phyloP scores from a whole-genome alignment of 768 basidiomycete species.

The Mycena galericulata region DNA sequence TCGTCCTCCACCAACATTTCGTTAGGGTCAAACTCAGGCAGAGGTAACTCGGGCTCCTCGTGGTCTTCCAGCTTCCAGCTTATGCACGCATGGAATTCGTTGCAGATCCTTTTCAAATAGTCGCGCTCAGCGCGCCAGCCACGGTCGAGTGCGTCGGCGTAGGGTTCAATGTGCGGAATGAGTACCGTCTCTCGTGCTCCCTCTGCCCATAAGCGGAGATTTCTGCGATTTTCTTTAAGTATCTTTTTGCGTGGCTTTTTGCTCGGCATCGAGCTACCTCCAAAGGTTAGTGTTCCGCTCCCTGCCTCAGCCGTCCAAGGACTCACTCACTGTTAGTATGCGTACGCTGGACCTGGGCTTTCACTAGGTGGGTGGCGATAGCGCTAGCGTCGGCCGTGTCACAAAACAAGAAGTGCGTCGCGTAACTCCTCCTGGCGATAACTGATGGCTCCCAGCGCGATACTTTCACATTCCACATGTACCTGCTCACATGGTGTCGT shows the following conservation, averaged over 20 bases:
- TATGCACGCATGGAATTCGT: conserved; percentile 5
- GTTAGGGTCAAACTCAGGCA: background rate
- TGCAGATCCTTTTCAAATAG: background rate
- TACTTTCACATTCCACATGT: too few species aligned
- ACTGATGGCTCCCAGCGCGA: too few species aligned
- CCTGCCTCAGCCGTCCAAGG: too few species aligned
- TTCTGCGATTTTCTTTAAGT: background rate
- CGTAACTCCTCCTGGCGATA: too few species aligned
- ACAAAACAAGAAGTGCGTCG: too few species aligned
- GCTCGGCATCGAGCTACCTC: background rate
- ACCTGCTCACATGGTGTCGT: too few species aligned
- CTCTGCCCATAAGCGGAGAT: conserved; percentile 18
- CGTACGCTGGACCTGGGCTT: too few species aligned
- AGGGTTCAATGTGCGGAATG: background rate
- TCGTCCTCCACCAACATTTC: background rate
- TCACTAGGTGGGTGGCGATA: too few species aligned
- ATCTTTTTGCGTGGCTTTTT: background rate
- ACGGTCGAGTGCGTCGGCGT: background rate
- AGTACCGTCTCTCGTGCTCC: conserved; percentile 12
- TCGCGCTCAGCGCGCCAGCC: background rate
- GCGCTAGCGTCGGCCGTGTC: too few species aligned
- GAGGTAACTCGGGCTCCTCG: conserved; percentile 7
- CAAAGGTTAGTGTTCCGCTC: background rate
- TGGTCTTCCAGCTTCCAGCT: conserved; percentile 1
- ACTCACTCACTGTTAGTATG: too few species aligned